These are phyloP conservation scores for Aspergillus pseudoviridinutans DNA, from an alignment of 2,329 filamentous ascomycete genomes.

Conservation along the genomic window DNA sequence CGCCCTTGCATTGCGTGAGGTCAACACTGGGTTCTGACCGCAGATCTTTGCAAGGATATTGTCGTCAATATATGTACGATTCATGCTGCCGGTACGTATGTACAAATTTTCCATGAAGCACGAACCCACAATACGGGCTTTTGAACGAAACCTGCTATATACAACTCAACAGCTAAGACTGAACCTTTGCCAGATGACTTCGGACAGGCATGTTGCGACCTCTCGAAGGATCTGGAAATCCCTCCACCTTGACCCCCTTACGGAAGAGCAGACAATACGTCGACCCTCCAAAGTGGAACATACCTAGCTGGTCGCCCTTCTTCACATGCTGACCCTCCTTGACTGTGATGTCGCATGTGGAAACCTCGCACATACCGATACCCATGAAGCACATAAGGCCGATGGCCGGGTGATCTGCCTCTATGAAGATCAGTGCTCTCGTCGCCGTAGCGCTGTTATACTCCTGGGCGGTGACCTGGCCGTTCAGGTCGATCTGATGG, in stretches of 20 bases:
- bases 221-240: constrained; percentile 23
- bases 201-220: constrained; percentile 25
- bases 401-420: constrained; percentile 63
- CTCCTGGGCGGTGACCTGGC: constrained; percentile 50
- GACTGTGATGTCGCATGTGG: constrained; percentile 67
- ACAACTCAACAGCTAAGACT: not conserved
- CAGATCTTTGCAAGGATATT: too few relatives aligned
- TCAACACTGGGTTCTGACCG: too few relatives aligned
- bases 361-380: constrained; percentile 74
- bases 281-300: constrained; percentile 78
- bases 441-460: constrained; percentile 67
- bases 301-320: constrained; percentile 70
- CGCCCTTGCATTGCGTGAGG: too few relatives aligned
- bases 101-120: too few relatives aligned
- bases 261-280: constrained; percentile 65
- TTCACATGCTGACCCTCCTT: constrained; percentile 60
- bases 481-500: constrained; percentile 25
- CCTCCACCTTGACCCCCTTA: constrained; percentile 25
- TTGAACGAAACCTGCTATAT: not conserved
- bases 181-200: constrained; percentile 17
- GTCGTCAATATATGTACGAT: too few relatives aligned
- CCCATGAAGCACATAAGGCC: constrained; percentile 68
- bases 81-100: too few relatives aligned
- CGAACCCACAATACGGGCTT: too few relatives aligned
- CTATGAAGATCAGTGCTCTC: constrained; percentile 64